These are phyloP conservation scores for Citrullus amarus DNA, from an alignment of 306 rosid species.

Conservation along the genomic window DNA sequence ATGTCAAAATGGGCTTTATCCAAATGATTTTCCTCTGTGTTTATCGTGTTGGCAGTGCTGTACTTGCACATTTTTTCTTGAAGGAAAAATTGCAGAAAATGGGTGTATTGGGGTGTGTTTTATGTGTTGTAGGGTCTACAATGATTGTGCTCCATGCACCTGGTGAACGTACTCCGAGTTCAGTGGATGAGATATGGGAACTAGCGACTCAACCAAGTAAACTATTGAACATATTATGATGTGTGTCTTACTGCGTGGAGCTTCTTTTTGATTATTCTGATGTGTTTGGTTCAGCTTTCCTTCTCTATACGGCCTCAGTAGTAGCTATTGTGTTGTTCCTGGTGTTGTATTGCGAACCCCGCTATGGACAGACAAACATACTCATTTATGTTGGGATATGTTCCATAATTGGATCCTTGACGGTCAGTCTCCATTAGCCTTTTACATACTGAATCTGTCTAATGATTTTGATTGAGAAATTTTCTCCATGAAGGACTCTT, in stretches of 20 bases:
- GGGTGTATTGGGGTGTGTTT: conserved; percentile 81
- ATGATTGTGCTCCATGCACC: conserved; percentile 79
- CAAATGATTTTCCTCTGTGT: not conserved
- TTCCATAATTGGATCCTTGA: conserved; percentile 72
- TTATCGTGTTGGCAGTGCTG: conserved; percentile 42
- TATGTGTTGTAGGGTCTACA: conserved; percentile 71
- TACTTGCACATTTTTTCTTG: conserved; percentile 72
- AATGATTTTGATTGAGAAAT: not conserved
- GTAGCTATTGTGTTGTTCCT: conserved; percentile 48
- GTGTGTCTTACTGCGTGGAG: not conserved
- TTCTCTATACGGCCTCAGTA: conserved; percentile 58
- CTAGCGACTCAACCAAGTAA: conserved; percentile 79
- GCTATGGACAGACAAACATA: conserved; percentile 71
- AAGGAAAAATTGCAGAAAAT: conserved; percentile 71
- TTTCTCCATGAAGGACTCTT: not conserved
- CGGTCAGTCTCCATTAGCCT: conserved; percentile 32
- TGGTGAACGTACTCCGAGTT: conserved; percentile 36
- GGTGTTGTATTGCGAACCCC: conserved; percentile 57
- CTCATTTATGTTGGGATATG: conserved; percentile 63
- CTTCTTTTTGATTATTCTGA: not conserved
- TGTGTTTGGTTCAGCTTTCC: conserved; percentile 46
- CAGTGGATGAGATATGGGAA: conserved; percentile 67
- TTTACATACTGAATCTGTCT: not conserved
- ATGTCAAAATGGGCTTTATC: not conserved
- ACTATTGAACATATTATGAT: conserved; percentile 2